These are phyloP conservation scores for Lactarius hatsudake DNA, from an alignment of 768 basidiomycete genomes.

Conservation along the genomic window DNA sequence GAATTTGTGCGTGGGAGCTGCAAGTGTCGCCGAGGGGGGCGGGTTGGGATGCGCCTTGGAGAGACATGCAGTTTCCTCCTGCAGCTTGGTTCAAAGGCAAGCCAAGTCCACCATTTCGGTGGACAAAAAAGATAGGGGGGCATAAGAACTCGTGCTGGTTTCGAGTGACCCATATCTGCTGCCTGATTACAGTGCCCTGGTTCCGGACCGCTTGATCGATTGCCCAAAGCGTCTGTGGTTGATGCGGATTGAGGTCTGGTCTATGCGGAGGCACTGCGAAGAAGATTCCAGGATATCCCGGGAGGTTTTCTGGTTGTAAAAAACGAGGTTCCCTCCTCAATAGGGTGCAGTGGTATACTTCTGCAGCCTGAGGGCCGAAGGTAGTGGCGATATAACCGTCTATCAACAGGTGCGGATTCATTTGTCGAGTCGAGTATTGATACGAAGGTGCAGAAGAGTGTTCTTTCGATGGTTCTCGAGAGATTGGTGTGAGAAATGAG, in stretches of 20 bases:
- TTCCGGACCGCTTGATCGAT: neutral
- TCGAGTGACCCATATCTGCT: slow-evolving; percentile 7
- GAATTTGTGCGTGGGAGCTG: slow-evolving; percentile 16
- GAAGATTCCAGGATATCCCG: neutral
- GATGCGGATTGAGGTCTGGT: neutral
- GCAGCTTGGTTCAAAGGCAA: neutral
- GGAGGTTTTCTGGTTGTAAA: neutral
- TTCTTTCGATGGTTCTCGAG: neutral
- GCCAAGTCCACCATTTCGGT: neutral
- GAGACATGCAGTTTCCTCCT: neutral
- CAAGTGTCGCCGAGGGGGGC: neutral
- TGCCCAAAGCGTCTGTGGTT: neutral
- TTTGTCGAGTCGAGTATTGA: neutral
- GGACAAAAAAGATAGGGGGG: slow-evolving; percentile 18
- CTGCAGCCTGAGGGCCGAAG: neutral
- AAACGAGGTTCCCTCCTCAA: neutral
- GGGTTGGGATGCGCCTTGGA: neutral
- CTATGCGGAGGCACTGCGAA: neutral
- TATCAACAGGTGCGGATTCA: neutral
- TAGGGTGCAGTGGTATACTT: neutral
- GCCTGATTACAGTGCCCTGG: slow-evolving; percentile 4
- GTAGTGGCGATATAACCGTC: slow-evolving; percentile 13
- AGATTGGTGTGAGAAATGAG: neutral
- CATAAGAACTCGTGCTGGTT: neutral
- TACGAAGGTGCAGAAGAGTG: neutral